These are phyloP conservation scores for Prunus padus DNA, from an alignment of 306 rosid species.

Conservation along the genomic window DNA sequence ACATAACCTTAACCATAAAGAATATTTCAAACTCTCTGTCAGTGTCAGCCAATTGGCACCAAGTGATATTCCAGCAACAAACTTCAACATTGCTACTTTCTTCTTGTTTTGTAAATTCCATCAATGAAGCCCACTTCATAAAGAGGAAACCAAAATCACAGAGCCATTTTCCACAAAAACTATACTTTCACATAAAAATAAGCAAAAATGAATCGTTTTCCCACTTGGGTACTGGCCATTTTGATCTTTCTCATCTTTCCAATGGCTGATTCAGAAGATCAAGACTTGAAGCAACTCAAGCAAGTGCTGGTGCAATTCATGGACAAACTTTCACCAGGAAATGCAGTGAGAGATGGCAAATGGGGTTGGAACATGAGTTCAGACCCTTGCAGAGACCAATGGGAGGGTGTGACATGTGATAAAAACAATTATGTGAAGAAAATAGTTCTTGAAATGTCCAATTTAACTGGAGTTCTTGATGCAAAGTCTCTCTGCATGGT, in stretches of 20 bases:
- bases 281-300: slow-evolving; percentile 28
- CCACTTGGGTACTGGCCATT: slow-evolving; percentile 30
- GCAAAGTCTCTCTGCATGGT: slow-evolving; percentile 41
- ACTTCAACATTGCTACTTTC: slow-evolving; percentile 7
- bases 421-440: slow-evolving; percentile 26
- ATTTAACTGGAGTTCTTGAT: slow-evolving; percentile 40
- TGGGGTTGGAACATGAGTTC: slow-evolving; percentile 64
- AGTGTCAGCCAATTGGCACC: slow-evolving; percentile 44
- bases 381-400: slow-evolving; percentile 54
- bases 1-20: background rate
- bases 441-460: slow-evolving; percentile 35
- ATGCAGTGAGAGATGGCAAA: slow-evolving; percentile 14
- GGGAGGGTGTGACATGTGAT: slow-evolving; percentile 51
- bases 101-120: slow-evolving; percentile 13
- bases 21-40: slow-evolving; percentile 11
- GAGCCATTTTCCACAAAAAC: slow-evolving; percentile 10
- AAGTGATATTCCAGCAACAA: slow-evolving; percentile 11
- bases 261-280: slow-evolving; percentile 37
- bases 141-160: slow-evolving; percentile 5
- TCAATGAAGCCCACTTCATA: slow-evolving; percentile 4
- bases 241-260: slow-evolving; percentile 30
- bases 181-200: background rate
- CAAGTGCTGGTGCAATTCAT: slow-evolving; percentile 47
- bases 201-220: slow-evolving; percentile 41
- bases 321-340: slow-evolving; percentile 50